Evolutionary conservation across 768 basidiomycete genomes (phyloP).

Genomic region (Candolleomyces aberdarensis): DNA sequence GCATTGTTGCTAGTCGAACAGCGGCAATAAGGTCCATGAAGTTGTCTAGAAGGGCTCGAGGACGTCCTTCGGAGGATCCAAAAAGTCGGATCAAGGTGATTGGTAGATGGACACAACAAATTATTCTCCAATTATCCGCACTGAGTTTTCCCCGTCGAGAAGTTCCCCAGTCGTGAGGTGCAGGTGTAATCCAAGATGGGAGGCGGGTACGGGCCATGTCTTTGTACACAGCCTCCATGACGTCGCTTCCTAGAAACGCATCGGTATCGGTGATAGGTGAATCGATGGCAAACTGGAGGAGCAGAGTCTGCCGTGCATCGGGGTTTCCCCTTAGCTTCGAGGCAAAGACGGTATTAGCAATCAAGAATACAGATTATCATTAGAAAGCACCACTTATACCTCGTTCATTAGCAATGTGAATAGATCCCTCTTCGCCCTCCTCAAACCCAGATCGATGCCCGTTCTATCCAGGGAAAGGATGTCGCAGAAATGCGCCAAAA

Average conservation of each 20-base stretch:
- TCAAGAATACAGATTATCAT: no score
- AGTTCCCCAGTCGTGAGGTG: constrained; percentile 29
- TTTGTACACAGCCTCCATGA: constrained; percentile 23
- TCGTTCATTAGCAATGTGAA: no score
- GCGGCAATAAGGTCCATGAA: constrained; percentile 27
- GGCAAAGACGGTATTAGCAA: no score
- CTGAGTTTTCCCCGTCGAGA: constrained; percentile 26
- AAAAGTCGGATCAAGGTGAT: constrained; percentile 26
- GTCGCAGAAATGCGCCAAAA: not conserved
- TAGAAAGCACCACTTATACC: no score
- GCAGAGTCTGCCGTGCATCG: no score
- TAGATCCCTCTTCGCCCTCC: no score
- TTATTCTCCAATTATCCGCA: constrained; percentile 24
- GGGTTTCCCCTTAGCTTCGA: no score
- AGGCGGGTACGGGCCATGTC: constrained; percentile 27
- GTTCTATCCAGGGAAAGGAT: not conserved
- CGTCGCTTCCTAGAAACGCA: constrained; percentile 25
- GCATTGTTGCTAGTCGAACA: constrained; percentile 18
- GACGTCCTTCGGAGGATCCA: constrained; percentile 12
- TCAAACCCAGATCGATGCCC: no score
- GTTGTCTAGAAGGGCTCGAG: constrained; percentile 19
- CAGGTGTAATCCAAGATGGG: constrained; percentile 27
- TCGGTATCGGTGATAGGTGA: not conserved
- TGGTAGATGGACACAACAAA: constrained; percentile 24
- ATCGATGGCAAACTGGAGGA: no score